These are phyloP conservation scores for Leptodontidium sp. DNA, from an alignment of 2,329 filamentous ascomycete species.

Conservation along the genomic window DNA sequence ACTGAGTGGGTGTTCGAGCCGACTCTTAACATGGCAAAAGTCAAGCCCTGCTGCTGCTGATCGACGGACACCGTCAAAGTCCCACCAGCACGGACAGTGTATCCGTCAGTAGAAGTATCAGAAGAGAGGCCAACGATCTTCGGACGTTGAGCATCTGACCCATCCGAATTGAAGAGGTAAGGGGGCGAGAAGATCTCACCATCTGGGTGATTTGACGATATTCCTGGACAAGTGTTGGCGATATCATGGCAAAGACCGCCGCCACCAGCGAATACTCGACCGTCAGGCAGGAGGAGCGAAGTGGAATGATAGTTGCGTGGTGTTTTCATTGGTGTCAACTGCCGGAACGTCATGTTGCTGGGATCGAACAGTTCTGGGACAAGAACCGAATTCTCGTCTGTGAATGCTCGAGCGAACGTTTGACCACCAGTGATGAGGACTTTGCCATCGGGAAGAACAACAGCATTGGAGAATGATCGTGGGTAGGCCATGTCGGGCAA, in stretches of 20 bases:
- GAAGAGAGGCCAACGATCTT: background rate
- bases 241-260: constrained; percentile 7
- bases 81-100: constrained; percentile 1
- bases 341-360: constrained; percentile 1
- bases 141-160: background rate
- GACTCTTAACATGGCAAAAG: constrained; percentile 14
- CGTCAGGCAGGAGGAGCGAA: constrained; percentile 1
- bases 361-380: constrained; percentile 43
- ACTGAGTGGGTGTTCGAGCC: constrained; percentile 12
- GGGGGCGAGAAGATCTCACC: constrained; percentile 12
- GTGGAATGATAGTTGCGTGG: constrained; percentile 13
- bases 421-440: constrained; percentile 59
- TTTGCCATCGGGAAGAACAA: constrained; percentile 58
- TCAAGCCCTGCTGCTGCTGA: background rate
- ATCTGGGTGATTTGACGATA: background rate
- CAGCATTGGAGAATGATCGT: constrained; percentile 55
- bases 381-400: constrained; percentile 52
- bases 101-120: background rate
- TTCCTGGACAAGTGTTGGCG: background rate
- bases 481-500: constrained; percentile 49
- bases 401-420: constrained; percentile 52
- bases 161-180: constrained; percentile 9
- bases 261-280: background rate
- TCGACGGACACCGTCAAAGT: background rate
- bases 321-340: background rate